Conservation (phyloP, 768 basidiomycete genomes). For the Tulasnella sp. region DNA sequence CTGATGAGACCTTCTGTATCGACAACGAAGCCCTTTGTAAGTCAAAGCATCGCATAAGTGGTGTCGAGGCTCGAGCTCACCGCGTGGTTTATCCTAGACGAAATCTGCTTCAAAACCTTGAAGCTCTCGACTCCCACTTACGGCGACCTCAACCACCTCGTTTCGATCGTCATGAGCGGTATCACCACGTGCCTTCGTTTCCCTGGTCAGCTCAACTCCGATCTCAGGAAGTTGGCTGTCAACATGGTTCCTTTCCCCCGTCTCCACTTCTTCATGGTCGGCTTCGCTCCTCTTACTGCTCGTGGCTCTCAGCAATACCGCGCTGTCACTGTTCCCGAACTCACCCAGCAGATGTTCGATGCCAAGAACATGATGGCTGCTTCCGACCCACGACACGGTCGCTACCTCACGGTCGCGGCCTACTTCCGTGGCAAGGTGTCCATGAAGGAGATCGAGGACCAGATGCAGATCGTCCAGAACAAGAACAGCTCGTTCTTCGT, state of each 20-base stretch:
- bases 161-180: constrained; percentile 97
- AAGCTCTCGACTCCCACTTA: constrained; percentile 95
- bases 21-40: constrained; percentile 87
- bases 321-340: constrained; percentile 93
- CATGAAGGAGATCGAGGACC: constrained; percentile 99
- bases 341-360: constrained; percentile 99
- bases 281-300: constrained; percentile 90
- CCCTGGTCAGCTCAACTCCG: constrained; percentile 99
- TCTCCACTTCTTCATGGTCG: constrained; percentile 99
- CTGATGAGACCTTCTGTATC: constrained; percentile 99
- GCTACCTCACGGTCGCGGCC: constrained; percentile 96
- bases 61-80: constrained; percentile 35
- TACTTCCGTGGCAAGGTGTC: constrained; percentile 99
- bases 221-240: constrained; percentile 95
- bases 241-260: constrained; percentile 99
- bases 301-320: constrained; percentile 94
- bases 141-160: constrained; percentile 96
- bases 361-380: constrained; percentile 99
- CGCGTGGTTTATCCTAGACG: constrained; percentile 50
- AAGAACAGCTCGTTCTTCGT: constrained; percentile 99
- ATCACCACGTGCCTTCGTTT: constrained; percentile 98
- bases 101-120: constrained; percentile 97
- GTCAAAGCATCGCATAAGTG: constrained; percentile 31
- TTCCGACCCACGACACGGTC: constrained; percentile 92
- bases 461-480: constrained; percentile 95